phyloP scores from a whole-genome alignment of 2,329 filamentous ascomycete species.

The Paraconiothyrium sp. region DNA sequence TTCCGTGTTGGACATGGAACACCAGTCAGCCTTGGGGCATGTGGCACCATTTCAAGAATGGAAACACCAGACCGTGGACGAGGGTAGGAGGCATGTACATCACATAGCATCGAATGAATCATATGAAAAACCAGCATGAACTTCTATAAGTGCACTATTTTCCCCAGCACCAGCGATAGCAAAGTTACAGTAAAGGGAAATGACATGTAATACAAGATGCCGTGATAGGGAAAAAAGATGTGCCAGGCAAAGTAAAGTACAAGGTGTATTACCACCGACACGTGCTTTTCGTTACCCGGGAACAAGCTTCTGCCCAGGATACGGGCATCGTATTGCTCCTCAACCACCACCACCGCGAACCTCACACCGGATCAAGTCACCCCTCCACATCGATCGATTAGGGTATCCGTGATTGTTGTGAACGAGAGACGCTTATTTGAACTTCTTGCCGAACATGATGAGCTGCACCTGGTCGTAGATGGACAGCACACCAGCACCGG shows the following conservation, averaged over 20 bases:
- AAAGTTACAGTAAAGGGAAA: constrained; percentile 46
- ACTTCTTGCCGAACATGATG: constrained; percentile 99
- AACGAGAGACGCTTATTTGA: constrained; percentile 69
- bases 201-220: constrained; percentile 50
- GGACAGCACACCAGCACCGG: constrained; percentile 99
- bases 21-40: no score
- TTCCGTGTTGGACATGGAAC: no score
- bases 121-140: constrained; percentile 40
- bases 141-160: constrained; percentile 51
- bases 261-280: constrained; percentile 51
- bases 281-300: constrained; percentile 53
- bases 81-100: background rate
- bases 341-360: constrained; percentile 41
- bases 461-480: constrained; percentile 99
- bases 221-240: constrained; percentile 43
- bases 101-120: constrained; percentile 13
- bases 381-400: constrained; percentile 49
- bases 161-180: constrained; percentile 48
- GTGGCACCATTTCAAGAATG: no score
- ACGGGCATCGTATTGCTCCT: constrained; percentile 50
- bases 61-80: no score
- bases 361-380: constrained; percentile 43
- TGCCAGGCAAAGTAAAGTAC: constrained; percentile 54
- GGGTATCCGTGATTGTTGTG: constrained; percentile 46
- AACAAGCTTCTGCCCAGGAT: constrained; percentile 53